Conservation (phyloP, 257 asterid genomes). For the Thymus mandschuricus region DNA sequence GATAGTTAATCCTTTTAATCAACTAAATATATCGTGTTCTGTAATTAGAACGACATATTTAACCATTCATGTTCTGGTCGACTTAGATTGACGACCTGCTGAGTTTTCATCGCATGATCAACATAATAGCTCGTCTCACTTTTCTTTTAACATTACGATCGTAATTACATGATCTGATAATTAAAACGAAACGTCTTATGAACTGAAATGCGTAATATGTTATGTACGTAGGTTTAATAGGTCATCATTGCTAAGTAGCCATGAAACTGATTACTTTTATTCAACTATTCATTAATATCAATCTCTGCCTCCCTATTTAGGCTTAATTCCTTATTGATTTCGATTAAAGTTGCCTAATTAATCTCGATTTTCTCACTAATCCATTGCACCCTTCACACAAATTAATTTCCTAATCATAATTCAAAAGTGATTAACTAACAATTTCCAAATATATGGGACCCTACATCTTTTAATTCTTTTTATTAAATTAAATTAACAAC, state of each 20-base stretch:
- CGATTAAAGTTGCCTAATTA: slow-evolving; percentile 24
- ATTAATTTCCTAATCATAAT: not conserved
- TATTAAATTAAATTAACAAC: not conserved
- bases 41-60: too few species aligned
- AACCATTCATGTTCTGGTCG: too few species aligned
- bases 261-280: not conserved
- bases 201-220: not conserved
- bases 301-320: slow-evolving; percentile 32
- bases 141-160: too few species aligned
- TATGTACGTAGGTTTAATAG: not conserved
- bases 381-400: slow-evolving; percentile 29
- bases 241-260: slow-evolving; percentile 24
- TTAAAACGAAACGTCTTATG: too few species aligned
- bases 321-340: slow-evolving; percentile 26
- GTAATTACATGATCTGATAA: too few species aligned
- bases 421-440: slow-evolving; percentile 28
- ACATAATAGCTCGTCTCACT: too few species aligned
- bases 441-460: slow-evolving; percentile 2
- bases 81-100: too few species aligned
- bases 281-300: slow-evolving; percentile 11
- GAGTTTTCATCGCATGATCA: too few species aligned
- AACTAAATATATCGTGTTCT: too few species aligned
- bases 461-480: not conserved
- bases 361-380: slow-evolving; percentile 33
- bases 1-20: too few species aligned